Conservation (phyloP, 2,329 filamentous ascomycete species). For the Aureobasidium musti region DNA sequence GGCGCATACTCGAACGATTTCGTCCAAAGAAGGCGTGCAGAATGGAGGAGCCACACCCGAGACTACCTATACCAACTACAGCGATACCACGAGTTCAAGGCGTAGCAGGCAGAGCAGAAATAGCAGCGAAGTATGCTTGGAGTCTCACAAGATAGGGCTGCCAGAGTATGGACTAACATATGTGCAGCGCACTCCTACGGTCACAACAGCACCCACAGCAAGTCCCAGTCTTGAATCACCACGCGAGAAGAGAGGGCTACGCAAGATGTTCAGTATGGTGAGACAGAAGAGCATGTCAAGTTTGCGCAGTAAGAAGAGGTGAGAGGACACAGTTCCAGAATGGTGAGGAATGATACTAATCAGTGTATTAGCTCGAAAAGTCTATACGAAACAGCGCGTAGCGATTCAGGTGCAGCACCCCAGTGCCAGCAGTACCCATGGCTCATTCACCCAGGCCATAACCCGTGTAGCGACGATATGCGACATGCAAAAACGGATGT, state of each 20-base stretch:
- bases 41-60: conserved; percentile 8
- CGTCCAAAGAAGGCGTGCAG: neutral
- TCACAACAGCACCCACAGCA: conserved; percentile 24
- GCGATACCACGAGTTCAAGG: conserved; percentile 23
- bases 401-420: conserved; percentile 18
- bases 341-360: neutral
- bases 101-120: conserved; percentile 19
- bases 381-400: conserved; percentile 2
- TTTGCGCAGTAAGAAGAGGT: conserved; percentile 25
- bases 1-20: neutral
- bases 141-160: neutral
- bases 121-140: conserved; percentile 17
- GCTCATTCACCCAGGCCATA: neutral
- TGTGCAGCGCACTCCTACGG: conserved; percentile 16
- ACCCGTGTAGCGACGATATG: neutral
- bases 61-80: conserved; percentile 7
- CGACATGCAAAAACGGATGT: neutral
- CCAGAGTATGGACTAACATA: neutral
- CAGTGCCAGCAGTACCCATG: conserved; percentile 14
- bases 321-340: neutral
- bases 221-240: conserved; percentile 24
- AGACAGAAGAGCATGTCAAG: conserved; percentile 26
- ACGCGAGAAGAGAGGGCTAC: conserved; percentile 3
- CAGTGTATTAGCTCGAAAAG: conserved; percentile 10
- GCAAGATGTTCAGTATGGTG: conserved; percentile 24